Conservation (phyloP, 805 yeast species). For the Monosporozyma aerobia region DNA sequence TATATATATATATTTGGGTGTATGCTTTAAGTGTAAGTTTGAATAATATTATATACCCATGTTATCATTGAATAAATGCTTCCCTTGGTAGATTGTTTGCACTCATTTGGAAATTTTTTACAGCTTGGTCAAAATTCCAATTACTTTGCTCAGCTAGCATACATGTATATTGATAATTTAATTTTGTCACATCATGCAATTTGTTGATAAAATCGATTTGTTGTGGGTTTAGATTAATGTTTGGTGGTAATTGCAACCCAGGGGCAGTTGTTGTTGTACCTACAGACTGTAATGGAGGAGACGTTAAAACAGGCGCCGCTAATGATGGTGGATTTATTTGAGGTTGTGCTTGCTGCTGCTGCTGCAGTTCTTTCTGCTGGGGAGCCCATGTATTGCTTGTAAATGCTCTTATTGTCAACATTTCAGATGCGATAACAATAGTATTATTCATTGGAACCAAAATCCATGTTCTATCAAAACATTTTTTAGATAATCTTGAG, state of each 20-base stretch:
- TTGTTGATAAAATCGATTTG: constrained; percentile 60
- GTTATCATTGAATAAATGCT: constrained; percentile 35
- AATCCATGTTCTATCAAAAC: constrained; percentile 82
- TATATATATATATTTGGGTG: neutral
- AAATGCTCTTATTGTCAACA: constrained; percentile 56
- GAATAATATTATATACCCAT: neutral
- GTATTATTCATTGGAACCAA: constrained; percentile 62
- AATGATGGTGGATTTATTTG: neutral
- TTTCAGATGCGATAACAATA: constrained; percentile 75
- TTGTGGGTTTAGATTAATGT: constrained; percentile 40
- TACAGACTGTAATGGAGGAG: neutral
- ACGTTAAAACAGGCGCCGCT: neutral
- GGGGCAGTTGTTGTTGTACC: neutral
- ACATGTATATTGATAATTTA: constrained; percentile 69
- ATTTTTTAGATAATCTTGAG: constrained; percentile 45
- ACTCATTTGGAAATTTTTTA: constrained; percentile 60
- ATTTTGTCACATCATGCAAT: constrained; percentile 60
- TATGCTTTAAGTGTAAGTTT: neutral
- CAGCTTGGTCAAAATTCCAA: constrained; percentile 69
- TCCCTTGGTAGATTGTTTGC: constrained; percentile 50
- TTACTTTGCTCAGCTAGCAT: constrained; percentile 82
- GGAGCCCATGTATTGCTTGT: constrained; percentile 51
- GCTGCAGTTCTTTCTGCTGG: constrained; percentile 8
- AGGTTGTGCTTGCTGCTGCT: neutral
- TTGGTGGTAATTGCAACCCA: constrained; percentile 43